phyloP scores from a whole-genome alignment of 2,329 filamentous ascomycete species.

The Aspergillus carbonarius region DNA sequence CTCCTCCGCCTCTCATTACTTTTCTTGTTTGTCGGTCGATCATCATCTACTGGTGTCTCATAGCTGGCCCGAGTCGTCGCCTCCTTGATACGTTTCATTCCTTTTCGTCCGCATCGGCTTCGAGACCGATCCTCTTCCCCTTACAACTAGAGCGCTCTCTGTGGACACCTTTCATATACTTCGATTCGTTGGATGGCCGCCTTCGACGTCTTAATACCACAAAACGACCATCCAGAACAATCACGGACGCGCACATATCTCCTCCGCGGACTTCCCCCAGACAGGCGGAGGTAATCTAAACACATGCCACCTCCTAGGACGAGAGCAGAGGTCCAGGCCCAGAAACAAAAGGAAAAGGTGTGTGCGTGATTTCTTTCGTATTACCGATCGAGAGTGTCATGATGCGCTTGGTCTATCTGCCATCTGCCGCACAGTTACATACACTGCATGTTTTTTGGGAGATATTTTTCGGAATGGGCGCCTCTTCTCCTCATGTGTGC shows the following conservation, averaged over 20 bases:
- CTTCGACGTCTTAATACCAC: slow-evolving; percentile 6
- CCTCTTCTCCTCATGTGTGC: not conserved
- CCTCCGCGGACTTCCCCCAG: slow-evolving; percentile 24
- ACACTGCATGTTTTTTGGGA: not conserved
- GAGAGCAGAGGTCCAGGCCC: slow-evolving; percentile 55
- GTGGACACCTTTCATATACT: not conserved
- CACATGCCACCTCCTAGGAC: slow-evolving; percentile 46
- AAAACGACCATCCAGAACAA: slow-evolving; percentile 11
- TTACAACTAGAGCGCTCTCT: not conserved
- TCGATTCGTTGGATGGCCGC: slow-evolving; percentile 24
- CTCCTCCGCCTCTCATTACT: not conserved
- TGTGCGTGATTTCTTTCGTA: slow-evolving; percentile 13
- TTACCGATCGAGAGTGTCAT: not conserved
- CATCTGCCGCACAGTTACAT: not conserved
- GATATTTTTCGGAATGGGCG: not conserved
- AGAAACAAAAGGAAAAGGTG: slow-evolving; percentile 61
- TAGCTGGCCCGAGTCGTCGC: not conserved
- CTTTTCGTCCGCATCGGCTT: slow-evolving; percentile 16
- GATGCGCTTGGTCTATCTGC: not conserved
- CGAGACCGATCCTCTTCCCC: slow-evolving; percentile 1
- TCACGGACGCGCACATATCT: slow-evolving; percentile 19
- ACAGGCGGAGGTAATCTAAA: slow-evolving; percentile 31
- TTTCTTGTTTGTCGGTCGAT: too few species aligned
- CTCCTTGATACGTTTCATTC: slow-evolving; percentile 6
- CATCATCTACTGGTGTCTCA: not conserved